These are phyloP conservation scores for Ganoderma multipileum DNA, from an alignment of 1,284 basidiomycete species.

Conservation along the genomic window DNA sequence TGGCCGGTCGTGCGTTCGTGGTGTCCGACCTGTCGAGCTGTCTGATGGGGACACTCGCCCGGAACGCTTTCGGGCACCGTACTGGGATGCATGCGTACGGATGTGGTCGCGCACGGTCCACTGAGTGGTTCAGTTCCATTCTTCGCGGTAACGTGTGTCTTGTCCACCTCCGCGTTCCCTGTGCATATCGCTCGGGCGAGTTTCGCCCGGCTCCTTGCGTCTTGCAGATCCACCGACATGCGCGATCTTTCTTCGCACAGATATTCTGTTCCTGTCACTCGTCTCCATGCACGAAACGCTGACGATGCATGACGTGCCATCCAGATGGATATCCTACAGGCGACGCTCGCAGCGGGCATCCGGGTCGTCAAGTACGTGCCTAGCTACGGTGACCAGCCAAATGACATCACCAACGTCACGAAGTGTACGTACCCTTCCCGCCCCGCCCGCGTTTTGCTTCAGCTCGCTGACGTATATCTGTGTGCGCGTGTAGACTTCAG, in stretches of 20 bases:
- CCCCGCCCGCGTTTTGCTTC: background rate
- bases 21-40: background rate
- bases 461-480: slow-evolving; percentile 2
- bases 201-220: background rate
- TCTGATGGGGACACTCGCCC: background rate
- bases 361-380: slow-evolving; percentile 65
- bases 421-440: slow-evolving; percentile 36
- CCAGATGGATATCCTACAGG: slow-evolving; percentile 64
- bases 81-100: background rate
- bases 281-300: background rate
- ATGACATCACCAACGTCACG: slow-evolving; percentile 51
- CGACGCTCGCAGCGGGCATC: slow-evolving; percentile 66
- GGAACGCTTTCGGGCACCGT: background rate
- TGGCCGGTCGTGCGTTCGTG: slow-evolving; percentile 4
- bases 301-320: background rate
- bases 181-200: background rate
- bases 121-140: background rate
- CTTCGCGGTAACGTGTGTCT: background rate
- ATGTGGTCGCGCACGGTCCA: background rate
- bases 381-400: slow-evolving; percentile 66
- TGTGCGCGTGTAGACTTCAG: slow-evolving; percentile 36
- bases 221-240: background rate
- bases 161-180: background rate
- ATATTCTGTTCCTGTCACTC: background rate
- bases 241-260: background rate